These are phyloP conservation scores for Picea abies DNA, from an alignment of 83 land plant species.

Conservation along the genomic window DNA sequence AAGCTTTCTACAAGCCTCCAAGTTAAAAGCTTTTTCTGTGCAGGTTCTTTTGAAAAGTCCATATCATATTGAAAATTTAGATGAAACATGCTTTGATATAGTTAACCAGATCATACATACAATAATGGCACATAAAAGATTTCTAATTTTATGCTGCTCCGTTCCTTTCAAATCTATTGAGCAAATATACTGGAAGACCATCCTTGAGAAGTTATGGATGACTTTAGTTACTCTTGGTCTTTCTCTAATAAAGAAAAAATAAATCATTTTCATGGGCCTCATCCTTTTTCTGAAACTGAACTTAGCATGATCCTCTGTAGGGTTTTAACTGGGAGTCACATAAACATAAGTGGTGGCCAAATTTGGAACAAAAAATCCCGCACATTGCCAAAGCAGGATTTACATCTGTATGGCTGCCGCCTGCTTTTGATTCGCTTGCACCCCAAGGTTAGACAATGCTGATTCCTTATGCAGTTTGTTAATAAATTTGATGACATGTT, in stretches of 20 bases:
- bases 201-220: not conserved
- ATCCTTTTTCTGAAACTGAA: not conserved
- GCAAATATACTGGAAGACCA: not conserved
- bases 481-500: not conserved
- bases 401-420: constrained; percentile 86
- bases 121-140: not conserved
- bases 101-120: not conserved
- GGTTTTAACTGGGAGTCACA: constrained; percentile 93
- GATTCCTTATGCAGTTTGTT: constrained; percentile 1
- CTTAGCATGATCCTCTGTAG: constrained; percentile 28
- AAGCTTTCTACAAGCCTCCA: not conserved
- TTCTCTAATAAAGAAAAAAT: not conserved
- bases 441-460: constrained; percentile 64
- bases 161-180: not conserved
- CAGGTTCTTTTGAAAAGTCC: not conserved
- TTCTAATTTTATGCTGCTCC: not conserved
- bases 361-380: constrained; percentile 53
- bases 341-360: constrained; percentile 76
- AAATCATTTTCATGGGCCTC: not conserved
- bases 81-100: not conserved
- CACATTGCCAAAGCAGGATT: constrained; percentile 76
- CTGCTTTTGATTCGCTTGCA: constrained; percentile 68
- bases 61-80: not conserved
- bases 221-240: not conserved
- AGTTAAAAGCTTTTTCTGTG: not conserved